Conservation (phyloP, 176 grass and related monocot genomes). For the Elaeis guineensis region DNA sequence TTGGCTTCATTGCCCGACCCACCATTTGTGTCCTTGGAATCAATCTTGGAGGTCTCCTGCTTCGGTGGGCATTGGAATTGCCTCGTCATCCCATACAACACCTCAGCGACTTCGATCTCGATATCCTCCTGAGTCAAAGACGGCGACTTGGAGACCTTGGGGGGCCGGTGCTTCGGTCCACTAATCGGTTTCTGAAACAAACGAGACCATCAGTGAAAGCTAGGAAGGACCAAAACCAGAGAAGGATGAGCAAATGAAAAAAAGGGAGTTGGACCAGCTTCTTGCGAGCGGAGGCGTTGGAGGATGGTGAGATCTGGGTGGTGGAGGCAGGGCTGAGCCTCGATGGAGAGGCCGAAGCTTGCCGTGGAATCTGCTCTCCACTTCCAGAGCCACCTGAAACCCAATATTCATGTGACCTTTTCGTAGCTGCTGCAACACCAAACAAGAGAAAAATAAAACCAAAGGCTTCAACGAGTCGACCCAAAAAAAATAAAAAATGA, state of each 20-base stretch:
- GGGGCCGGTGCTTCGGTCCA: conserved; percentile 25
- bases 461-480: conserved; percentile 3
- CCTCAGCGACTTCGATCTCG: conserved; percentile 87
- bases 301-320: conserved; percentile 70
- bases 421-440: conserved; percentile 45
- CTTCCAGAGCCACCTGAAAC: conserved; percentile 25
- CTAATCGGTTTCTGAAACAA: conserved; percentile 45
- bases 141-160: conserved; percentile 56
- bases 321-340: conserved; percentile 22
- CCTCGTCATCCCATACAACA: conserved; percentile 79
- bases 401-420: conserved; percentile 72
- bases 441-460: conserved; percentile 1
- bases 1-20: conserved; percentile 30
- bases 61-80: conserved; percentile 55
- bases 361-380: conserved; percentile 53
- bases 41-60: conserved; percentile 57
- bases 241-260: conserved; percentile 4
- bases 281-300: conserved; percentile 43
- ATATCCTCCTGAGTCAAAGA: conserved; percentile 93
- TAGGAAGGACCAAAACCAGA: not conserved
- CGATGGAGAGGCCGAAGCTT: conserved; percentile 39
- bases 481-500: conserved; percentile 1
- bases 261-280: conserved; percentile 44
- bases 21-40: conserved; percentile 30
- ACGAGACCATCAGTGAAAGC: conserved; percentile 8